These are phyloP conservation scores for Hansenula anomala DNA, from an alignment of 1,139 yeast species.

Conservation along the genomic window DNA sequence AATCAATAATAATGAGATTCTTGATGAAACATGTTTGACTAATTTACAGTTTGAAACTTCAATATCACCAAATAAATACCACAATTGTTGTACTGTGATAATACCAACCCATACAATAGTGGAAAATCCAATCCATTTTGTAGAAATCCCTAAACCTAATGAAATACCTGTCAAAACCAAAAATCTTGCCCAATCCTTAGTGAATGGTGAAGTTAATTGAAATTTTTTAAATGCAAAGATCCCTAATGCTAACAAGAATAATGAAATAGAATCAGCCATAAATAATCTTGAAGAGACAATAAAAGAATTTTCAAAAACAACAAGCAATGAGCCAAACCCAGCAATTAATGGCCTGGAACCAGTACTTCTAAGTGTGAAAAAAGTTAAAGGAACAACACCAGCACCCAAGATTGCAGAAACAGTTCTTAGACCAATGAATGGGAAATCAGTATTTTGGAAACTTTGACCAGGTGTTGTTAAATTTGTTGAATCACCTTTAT, in stretches of 20 bases:
- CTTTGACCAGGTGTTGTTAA: slow-evolving; percentile 12
- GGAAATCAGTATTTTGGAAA: slow-evolving; percentile 12
- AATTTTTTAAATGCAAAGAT: slow-evolving; percentile 41
- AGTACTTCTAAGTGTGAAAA: slow-evolving; percentile 41
- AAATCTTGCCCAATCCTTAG: slow-evolving; percentile 40
- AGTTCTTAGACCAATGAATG: slow-evolving; percentile 36
- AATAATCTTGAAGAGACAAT: slow-evolving; percentile 46
- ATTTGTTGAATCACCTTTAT: slow-evolving; percentile 33
- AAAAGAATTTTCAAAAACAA: slow-evolving; percentile 51
- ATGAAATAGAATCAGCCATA: slow-evolving; percentile 46
- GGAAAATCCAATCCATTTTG: slow-evolving; percentile 50
- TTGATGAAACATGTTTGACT: slow-evolving; percentile 29
- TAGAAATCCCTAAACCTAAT: slow-evolving; percentile 48
- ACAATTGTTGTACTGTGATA: slow-evolving; percentile 39
- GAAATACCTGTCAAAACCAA: slow-evolving; percentile 42
- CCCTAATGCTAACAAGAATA: slow-evolving; percentile 42
- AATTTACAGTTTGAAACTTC: slow-evolving; percentile 30
- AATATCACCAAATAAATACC: slow-evolving; percentile 58
- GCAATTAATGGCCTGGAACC: slow-evolving; percentile 41
- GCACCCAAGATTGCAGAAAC: slow-evolving; percentile 52
- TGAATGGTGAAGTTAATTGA: slow-evolving; percentile 32
- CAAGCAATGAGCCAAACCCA: slow-evolving; percentile 37
- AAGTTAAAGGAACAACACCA: slow-evolving; percentile 40
- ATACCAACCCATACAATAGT: slow-evolving; percentile 47
- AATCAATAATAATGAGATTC: slow-evolving; percentile 33